Base-by-base conservation (phyloP, 2,329 filamentous ascomycete species). In the Dothideomycetes sp. region DNA sequence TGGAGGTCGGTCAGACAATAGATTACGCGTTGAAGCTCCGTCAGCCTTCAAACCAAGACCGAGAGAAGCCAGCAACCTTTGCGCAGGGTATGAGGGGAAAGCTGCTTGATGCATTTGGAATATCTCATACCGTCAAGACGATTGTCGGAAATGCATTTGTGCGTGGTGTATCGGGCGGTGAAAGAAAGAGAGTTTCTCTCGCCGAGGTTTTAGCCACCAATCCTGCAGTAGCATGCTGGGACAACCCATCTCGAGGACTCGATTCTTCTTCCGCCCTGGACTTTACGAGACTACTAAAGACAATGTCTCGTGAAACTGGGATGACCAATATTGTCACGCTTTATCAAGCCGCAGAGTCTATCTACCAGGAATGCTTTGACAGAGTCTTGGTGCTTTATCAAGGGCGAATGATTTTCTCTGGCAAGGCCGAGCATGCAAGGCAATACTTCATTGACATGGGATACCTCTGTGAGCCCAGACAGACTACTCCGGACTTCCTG, bases 371-470 rank as follows among this genome's bases (percentile, higher is more conserved):
- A 41, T 62, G 77, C 14, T 88, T 89, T 50, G 81, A 89, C 60
- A 86, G 86, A 53, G 75, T 75, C 0, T 68, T 78, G 0, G 79
- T 91, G 0, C 63, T 89, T 0, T 87, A 88, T 51, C 79, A 87
- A 52, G 84, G 84, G 1, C 71, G 79, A 0, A 75, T 88, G 53
- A 88, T 88, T 41, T 85, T 82, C 53, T 80, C 81, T 47, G 80
- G 81, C 4, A 70, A 65, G 3, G 68, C 77, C 5, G 65, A 70
- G 18, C 63, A 69, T 4, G 81, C 80, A 0, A 73, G 66, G 47
- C 64, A 73, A 43, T 84, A 82, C 58, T 84, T 84, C 46, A 57
- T 78, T 48, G 64, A 75, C 48, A 66, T 84, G 1, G 80, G 80
- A 31, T 88, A 75, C 69, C 69, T 78, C 30, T 79, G 77, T 52